Evolutionary conservation across 2,329 filamentous ascomycete species (phyloP).

Genomic region (Pyrenophora teres): DNA sequence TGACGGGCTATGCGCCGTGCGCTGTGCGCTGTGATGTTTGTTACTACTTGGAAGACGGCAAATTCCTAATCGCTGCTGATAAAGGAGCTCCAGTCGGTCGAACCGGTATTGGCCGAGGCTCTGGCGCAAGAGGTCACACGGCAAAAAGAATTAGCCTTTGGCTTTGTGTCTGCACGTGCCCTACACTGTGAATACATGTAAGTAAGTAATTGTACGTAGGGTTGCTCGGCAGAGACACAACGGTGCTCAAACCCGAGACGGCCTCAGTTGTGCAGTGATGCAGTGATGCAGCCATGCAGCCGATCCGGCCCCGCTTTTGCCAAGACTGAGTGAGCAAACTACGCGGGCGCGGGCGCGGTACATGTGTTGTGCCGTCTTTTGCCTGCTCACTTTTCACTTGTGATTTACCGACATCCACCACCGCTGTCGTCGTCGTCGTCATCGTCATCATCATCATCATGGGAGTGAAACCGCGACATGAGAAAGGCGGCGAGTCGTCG

Average conservation of each 20-base stretch:
- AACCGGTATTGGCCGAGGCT: slow-evolving; percentile 18
- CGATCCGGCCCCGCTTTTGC: slow-evolving; percentile 16
- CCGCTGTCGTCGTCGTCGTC: not conserved
- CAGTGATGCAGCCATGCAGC: slow-evolving; percentile 11
- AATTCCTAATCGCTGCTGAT: slow-evolving; percentile 35
- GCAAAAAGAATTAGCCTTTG: slow-evolving; percentile 15
- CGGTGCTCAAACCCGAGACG: slow-evolving; percentile 9
- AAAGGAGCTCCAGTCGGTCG: slow-evolving; percentile 22
- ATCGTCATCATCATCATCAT: slow-evolving; percentile 47
- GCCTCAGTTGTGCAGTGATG: slow-evolving; percentile 6
- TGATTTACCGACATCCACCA: not conserved
- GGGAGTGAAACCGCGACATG: slow-evolving; percentile 63
- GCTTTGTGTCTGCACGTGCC: slow-evolving; percentile 9
- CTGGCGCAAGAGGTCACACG: slow-evolving; percentile 31
- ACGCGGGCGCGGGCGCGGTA: not conserved
- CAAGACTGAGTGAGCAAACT: slow-evolving; percentile 28
- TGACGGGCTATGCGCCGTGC: slow-evolving; percentile 34
- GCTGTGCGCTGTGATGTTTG: slow-evolving; percentile 23
- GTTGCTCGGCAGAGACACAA: not conserved
- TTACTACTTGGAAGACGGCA: slow-evolving; percentile 22
- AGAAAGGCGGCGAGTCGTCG: slow-evolving; percentile 46
- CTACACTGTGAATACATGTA: not conserved
- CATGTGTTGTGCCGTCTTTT: not conserved
- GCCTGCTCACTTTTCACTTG: slow-evolving; percentile 1
- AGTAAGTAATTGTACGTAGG: too few relatives aligned